These are phyloP conservation scores for Pleurotus sapidus DNA, from an alignment of 768 basidiomycete species.

Conservation along the genomic window DNA sequence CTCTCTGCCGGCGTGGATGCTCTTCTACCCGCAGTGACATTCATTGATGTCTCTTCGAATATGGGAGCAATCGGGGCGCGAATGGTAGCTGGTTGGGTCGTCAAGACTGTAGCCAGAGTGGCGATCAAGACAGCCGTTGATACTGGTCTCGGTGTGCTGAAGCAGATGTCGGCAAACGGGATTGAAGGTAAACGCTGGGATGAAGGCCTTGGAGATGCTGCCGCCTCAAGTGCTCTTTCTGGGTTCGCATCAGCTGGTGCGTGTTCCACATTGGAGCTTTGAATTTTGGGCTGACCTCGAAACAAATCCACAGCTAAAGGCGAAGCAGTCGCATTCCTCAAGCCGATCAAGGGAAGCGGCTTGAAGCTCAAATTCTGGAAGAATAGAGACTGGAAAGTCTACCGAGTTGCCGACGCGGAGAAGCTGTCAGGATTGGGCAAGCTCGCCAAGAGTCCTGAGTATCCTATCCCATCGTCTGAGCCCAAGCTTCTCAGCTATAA, in stretches of 20 bases:
- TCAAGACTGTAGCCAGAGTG: not conserved
- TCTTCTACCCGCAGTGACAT: slow-evolving; percentile 3
- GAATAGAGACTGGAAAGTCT: slow-evolving; percentile 5
- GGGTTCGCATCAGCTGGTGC: not conserved
- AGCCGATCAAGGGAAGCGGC: slow-evolving; percentile 2
- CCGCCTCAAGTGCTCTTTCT: not conserved
- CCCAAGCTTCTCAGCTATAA: not conserved
- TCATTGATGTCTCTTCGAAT: not conserved
- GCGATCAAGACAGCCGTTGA: not conserved
- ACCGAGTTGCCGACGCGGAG: not conserved
- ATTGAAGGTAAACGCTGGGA: slow-evolving; percentile 7
- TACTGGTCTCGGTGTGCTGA: slow-evolving; percentile 1
- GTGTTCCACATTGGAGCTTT: not conserved
- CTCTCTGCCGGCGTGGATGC: not conserved
- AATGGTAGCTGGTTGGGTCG: slow-evolving; percentile 2
- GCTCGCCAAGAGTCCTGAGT: not conserved
- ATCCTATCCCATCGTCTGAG: not conserved
- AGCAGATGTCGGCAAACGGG: slow-evolving; percentile 2
- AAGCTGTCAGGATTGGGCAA: not conserved
- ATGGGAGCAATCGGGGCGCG: slow-evolving; percentile 4
- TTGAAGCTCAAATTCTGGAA: slow-evolving; percentile 6
- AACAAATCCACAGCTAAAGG: not conserved
- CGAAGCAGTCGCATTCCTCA: not conserved
- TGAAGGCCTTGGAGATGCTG: not conserved
- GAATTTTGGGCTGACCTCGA: too few relatives aligned